Percentiles rank a stretch among this genome's conserved stretches.
Conservation (phyloP, 148 eudicot species). For the Rhododendron mucronatum region DNA sequence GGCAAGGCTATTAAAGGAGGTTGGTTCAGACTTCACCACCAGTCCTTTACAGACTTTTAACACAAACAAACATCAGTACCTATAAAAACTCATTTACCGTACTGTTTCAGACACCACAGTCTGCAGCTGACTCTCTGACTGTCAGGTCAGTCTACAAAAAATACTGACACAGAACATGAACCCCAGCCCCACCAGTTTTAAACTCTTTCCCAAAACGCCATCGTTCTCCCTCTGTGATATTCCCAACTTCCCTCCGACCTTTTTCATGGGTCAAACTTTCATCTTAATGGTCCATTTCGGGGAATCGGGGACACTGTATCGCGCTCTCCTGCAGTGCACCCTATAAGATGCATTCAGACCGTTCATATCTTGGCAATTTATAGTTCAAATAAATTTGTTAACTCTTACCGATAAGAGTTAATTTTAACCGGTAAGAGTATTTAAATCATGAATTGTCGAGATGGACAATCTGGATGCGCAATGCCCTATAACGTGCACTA, state of each 20-base stretch:
- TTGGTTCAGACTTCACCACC: slow-evolving; percentile 4
- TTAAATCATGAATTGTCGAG: too few relatives aligned
- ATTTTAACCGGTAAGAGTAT: too few relatives aligned
- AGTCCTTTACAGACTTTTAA: slow-evolving; percentile 10
- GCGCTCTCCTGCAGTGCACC: too few relatives aligned
- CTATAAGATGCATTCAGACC: too few relatives aligned
- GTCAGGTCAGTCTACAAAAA: neutral
- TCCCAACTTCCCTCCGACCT: neutral
- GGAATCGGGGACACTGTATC: too few relatives aligned
- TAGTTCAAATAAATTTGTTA: too few relatives aligned
- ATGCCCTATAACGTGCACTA: too few relatives aligned
- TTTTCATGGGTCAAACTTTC: neutral
- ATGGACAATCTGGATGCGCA: too few relatives aligned
- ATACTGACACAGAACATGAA: slow-evolving; percentile 1
- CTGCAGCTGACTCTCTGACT: neutral
- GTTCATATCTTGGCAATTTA: too few relatives aligned
- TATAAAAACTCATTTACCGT: neutral
- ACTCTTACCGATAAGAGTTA: too few relatives aligned
- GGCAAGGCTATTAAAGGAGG: neutral
- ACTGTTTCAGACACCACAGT: slow-evolving; percentile 8
- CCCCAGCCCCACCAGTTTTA: neutral
- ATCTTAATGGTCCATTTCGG: neutral
- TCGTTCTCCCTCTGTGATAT: neutral
- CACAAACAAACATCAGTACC: slow-evolving; percentile 6
- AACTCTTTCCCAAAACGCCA: neutral